Evolutionary conservation across 164 flowering plant species (phyloP).

Genomic region (Santalum album): DNA sequence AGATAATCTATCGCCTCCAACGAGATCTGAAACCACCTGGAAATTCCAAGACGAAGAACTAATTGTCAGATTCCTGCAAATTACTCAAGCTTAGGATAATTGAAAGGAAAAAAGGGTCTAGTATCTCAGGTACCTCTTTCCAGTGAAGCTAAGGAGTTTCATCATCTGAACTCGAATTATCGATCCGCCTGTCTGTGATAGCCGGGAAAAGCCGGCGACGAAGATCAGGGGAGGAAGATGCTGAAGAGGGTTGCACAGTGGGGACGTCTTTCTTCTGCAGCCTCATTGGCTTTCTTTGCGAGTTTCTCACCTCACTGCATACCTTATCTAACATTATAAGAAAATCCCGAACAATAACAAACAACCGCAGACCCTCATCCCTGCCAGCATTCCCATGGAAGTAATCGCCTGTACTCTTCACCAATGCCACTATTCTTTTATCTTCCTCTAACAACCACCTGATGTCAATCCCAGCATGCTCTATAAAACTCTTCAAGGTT

Average conservation of each 20-base stretch:
- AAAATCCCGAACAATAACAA: constrained; percentile 75
- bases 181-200: constrained; percentile 31
- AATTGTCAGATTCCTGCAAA: too few relatives aligned
- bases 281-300: constrained; percentile 25
- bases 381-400: constrained; percentile 80
- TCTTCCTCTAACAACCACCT: constrained; percentile 56
- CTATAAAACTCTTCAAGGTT: constrained; percentile 47
- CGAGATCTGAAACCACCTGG: not conserved
- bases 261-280: constrained; percentile 25
- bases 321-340: constrained; percentile 62
- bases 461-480: constrained; percentile 58
- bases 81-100: too few relatives aligned
- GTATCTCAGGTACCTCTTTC: constrained; percentile 9
- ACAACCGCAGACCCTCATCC: constrained; percentile 80
- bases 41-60: not conserved
- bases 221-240: constrained; percentile 16
- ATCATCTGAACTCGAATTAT: constrained; percentile 43
- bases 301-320: constrained; percentile 54
- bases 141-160: constrained; percentile 14
- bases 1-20: not conserved
- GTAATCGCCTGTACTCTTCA: constrained; percentile 75
- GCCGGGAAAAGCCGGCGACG: constrained; percentile 47
- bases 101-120: too few relatives aligned
- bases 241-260: constrained; percentile 13
- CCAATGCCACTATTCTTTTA: constrained; percentile 65